Conservation (phyloP, 495 filamentous ascomycete genomes). For the Aspergillus nanangensis region DNA sequence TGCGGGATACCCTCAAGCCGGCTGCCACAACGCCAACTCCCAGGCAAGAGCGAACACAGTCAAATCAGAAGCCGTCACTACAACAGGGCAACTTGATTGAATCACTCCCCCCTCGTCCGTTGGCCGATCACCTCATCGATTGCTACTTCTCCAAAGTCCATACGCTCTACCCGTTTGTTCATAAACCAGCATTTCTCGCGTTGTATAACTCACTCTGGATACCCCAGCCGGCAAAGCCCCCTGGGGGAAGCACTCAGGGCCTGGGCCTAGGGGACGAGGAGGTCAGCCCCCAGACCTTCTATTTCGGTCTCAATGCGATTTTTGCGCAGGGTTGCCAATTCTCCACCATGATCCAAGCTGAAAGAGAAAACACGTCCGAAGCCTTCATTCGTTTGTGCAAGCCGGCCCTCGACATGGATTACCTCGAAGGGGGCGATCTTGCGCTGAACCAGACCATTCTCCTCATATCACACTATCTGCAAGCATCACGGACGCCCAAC, state of each 20-base stretch:
- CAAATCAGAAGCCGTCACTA: background rate
- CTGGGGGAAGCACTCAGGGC: background rate
- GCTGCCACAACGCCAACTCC: background rate
- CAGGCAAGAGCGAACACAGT: background rate
- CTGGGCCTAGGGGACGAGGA: slow-evolving; percentile 5
- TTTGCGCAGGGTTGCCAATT: slow-evolving; percentile 37
- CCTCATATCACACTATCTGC: slow-evolving; percentile 33
- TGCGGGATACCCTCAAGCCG: background rate
- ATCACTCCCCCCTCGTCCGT: slow-evolving; percentile 23
- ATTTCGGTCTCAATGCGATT: slow-evolving; percentile 30
- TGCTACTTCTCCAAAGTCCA: slow-evolving; percentile 32
- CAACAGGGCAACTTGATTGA: background rate
- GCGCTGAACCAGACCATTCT: slow-evolving; percentile 33
- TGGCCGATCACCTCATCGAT: slow-evolving; percentile 29
- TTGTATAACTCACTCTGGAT: slow-evolving; percentile 25
- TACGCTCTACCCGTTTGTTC: slow-evolving; percentile 33
- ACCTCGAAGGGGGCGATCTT: slow-evolving; percentile 24
- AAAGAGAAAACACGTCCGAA: slow-evolving; percentile 19
- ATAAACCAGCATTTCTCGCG: slow-evolving; percentile 26
- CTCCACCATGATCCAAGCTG: slow-evolving; percentile 12
- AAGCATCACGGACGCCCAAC: slow-evolving; percentile 28
- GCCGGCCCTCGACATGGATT: slow-evolving; percentile 26
- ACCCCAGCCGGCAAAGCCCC: background rate
- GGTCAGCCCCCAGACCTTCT: slow-evolving; percentile 21
- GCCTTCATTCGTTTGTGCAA: slow-evolving; percentile 31